Conservation (phyloP, 768 basidiomycete species). For the Lactarius sanguifluus region DNA sequence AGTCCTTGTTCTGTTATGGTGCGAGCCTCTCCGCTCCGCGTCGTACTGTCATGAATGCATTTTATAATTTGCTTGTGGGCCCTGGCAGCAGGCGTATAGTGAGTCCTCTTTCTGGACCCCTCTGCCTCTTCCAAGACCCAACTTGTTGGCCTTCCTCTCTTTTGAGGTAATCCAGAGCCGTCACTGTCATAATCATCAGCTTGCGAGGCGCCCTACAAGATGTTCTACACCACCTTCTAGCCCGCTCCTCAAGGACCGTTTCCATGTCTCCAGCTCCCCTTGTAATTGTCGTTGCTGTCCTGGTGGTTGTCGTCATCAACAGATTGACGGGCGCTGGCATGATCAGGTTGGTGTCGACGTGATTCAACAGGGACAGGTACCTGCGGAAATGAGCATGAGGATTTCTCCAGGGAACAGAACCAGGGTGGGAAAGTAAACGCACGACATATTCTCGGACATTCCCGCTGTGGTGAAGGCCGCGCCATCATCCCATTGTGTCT, state of each 20-base stretch:
- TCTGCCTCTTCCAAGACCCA: neutral
- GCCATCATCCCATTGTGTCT: neutral
- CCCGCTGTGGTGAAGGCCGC: neutral
- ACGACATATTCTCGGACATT: neutral
- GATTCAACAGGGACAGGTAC: neutral
- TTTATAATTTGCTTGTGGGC: neutral
- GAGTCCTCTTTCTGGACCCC: neutral
- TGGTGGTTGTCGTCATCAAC: neutral
- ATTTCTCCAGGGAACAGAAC: neutral
- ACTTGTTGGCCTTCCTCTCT: neutral
- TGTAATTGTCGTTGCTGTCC: neutral
- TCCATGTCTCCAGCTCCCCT: neutral
- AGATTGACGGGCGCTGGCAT: neutral
- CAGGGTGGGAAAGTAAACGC: neutral
- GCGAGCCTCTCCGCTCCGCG: slow-evolving; percentile 15
- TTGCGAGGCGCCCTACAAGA: neutral
- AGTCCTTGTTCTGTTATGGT: neutral
- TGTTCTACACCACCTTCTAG: neutral
- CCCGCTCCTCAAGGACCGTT: neutral
- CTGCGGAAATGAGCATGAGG: neutral
- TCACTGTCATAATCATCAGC: neutral
- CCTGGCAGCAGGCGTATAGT: neutral
- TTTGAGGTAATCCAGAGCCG: neutral
- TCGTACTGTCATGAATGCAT: neutral
- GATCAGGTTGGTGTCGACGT: neutral